phyloP scores from a whole-genome alignment of 257 asterid species.

The Parsonsia alboflavescens region DNA sequence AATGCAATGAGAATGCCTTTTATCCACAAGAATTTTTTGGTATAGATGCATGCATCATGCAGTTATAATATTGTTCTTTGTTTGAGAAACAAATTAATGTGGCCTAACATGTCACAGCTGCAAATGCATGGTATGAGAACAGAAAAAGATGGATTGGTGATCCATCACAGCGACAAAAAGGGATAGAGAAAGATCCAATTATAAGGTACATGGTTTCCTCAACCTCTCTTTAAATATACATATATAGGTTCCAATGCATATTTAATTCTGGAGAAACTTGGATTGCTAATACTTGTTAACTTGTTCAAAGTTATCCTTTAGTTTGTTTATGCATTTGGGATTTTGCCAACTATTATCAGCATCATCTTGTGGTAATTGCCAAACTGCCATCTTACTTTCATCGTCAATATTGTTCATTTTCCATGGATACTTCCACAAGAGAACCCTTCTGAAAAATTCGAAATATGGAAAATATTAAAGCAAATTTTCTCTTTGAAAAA shows the following conservation, averaged over 20 bases:
- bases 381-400: background rate
- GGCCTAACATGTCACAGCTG: constrained; percentile 46
- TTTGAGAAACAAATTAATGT: background rate
- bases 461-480: background rate
- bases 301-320: background rate
- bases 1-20: background rate
- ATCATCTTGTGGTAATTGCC: background rate
- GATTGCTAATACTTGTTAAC: too few relatives aligned
- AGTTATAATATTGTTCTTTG: background rate
- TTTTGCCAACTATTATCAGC: background rate
- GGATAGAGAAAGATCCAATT: constrained; percentile 63
- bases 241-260: background rate
- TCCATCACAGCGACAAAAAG: constrained; percentile 38
- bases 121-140: constrained; percentile 76
- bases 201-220: constrained; percentile 46
- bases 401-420: background rate
- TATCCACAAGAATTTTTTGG: background rate
- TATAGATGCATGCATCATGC: background rate
- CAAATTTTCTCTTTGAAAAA: background rate
- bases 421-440: background rate
- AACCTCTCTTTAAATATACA: background rate
- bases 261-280: background rate
- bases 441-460: background rate
- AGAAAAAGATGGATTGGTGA: constrained; percentile 77
- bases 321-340: background rate